phyloP scores from a whole-genome alignment of 768 basidiomycete genomes.

The Psilocybe subaeruginosa region DNA sequence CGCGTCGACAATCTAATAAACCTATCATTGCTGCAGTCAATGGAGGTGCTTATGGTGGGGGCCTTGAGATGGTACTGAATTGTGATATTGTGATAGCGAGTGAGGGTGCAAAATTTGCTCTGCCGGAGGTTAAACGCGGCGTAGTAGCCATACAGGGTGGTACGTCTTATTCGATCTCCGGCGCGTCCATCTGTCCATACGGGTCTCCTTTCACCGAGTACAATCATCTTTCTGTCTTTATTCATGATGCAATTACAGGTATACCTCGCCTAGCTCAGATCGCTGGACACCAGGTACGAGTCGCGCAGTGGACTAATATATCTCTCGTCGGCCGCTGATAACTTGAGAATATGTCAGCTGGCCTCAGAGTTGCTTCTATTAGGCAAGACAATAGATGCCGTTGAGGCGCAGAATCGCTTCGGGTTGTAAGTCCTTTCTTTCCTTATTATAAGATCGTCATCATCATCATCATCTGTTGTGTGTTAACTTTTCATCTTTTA shows the following conservation, averaged over 20 bases:
- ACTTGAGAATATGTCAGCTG: constrained; percentile 39
- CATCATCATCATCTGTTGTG: not conserved
- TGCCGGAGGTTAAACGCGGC: constrained; percentile 81
- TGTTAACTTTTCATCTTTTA: not conserved
- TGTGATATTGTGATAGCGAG: constrained; percentile 78
- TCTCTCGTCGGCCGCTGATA: constrained; percentile 15
- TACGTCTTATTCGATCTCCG: constrained; percentile 29
- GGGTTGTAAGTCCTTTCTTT: constrained; percentile 64
- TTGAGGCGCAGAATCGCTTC: constrained; percentile 69
- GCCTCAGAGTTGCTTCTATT: constrained; percentile 78
- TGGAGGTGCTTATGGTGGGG: constrained; percentile 73
- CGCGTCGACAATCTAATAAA: constrained; percentile 67
- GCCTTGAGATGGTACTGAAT: constrained; percentile 69
- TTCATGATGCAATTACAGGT: constrained; percentile 35
- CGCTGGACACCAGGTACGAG: constrained; percentile 73
- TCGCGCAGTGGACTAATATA: constrained; percentile 1
- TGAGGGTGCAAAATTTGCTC: constrained; percentile 67
- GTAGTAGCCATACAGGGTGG: constrained; percentile 77
- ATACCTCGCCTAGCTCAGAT: constrained; percentile 70
- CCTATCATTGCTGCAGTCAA: constrained; percentile 83
- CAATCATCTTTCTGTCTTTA: not conserved
- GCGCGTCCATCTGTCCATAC: not conserved
- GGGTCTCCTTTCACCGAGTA: not conserved
- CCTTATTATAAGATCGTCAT: constrained; percentile 7
- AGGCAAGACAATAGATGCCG: constrained; percentile 68